Evolutionary conservation across 805 yeast genomes (phyloP), one percentile per base, ranked within the genome.

Genomic region (Ogataea saltuana): DNA sequence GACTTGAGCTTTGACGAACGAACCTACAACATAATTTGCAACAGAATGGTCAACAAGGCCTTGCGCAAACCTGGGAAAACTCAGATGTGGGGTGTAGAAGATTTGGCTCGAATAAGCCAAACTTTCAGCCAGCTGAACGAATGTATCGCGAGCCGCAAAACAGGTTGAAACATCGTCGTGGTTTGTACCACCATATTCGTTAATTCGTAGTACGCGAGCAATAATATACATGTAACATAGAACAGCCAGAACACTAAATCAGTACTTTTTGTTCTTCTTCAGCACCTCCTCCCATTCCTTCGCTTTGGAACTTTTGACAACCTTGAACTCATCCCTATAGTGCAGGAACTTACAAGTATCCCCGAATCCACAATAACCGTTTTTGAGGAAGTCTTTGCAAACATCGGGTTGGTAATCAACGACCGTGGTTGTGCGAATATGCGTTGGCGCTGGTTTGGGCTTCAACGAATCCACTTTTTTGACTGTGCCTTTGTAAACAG

Each of bases 321-420:
- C 61, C 45, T 83, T 80, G 65, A 82, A 85, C 57, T 88, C 96
- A 53, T 88, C 97, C 63, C 99, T 68, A 12, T 87, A 78, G 60
- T 93, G 99, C 26, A 91, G 62, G 62, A 93, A 93, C 67, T 93
- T 93, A 69, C 99, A 93, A 26, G 93, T 84, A 55, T 93, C 99
- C 7, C 99, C 99, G 61, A 84, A 93, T 5, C 97, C 97, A 72
- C 99, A 93, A 59, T 81, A 90, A 0, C 99, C 99, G 0, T 95
- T 90, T 53, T 84, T 85, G 45, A 80, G 76, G 63, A 76, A 93
- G 63, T 93, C 98, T 58, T 91, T 93, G 60, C 99, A 93, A 2
- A 93, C 83, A 58, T 93, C 97, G 1, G 95, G 90, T 60, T 88
- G 96, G 58, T 83, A 93, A 58, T 93, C 99, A 28, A 85, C 74